These are phyloP conservation scores for Lachnellula willkommii DNA, from an alignment of 2,329 filamentous ascomycete genomes.

Conservation along the genomic window DNA sequence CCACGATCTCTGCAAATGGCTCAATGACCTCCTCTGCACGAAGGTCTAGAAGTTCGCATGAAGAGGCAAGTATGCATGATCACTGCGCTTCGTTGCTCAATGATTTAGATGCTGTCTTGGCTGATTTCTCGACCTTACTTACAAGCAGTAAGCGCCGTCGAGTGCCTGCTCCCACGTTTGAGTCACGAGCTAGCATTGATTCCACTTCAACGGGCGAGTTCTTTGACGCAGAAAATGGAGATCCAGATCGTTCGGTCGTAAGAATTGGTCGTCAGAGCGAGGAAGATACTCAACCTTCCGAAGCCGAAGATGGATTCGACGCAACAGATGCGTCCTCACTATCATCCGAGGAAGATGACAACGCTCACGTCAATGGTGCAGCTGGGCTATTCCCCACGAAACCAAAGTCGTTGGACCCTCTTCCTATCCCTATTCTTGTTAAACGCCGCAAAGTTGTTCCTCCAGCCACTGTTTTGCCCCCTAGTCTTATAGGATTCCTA, in stretches of 20 bases:
- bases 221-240: constrained; percentile 79
- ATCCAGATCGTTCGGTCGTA: constrained; percentile 56
- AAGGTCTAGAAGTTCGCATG: constrained; percentile 33
- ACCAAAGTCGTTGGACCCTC: constrained; percentile 69
- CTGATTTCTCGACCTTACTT: constrained; percentile 74
- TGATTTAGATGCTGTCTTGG: constrained; percentile 78
- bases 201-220: constrained; percentile 83
- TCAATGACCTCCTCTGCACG: constrained; percentile 13
- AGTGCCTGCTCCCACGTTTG: constrained; percentile 47
- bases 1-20: constrained; percentile 21
- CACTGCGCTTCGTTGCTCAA: constrained; percentile 77
- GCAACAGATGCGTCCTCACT: constrained; percentile 49
- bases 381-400: constrained; percentile 70
- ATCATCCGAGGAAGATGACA: constrained; percentile 51
- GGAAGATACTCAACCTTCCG: constrained; percentile 55
- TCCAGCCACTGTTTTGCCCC: constrained; percentile 71
- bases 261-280: constrained; percentile 70
- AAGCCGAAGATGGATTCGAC: constrained; percentile 45
- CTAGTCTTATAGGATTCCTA: constrained; percentile 87
- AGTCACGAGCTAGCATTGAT: constrained; percentile 63
- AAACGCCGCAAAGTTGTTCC: constrained; percentile 65
- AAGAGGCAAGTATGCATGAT: constrained; percentile 67
- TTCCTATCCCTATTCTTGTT: constrained; percentile 64
- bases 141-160: constrained; percentile 74
- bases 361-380: constrained; percentile 47